Evolutionary conservation across 2,329 filamentous ascomycete species (phyloP), one percentile per base, ranked within the genome.

Genomic region (Dactylellina drechsleri): DNA sequence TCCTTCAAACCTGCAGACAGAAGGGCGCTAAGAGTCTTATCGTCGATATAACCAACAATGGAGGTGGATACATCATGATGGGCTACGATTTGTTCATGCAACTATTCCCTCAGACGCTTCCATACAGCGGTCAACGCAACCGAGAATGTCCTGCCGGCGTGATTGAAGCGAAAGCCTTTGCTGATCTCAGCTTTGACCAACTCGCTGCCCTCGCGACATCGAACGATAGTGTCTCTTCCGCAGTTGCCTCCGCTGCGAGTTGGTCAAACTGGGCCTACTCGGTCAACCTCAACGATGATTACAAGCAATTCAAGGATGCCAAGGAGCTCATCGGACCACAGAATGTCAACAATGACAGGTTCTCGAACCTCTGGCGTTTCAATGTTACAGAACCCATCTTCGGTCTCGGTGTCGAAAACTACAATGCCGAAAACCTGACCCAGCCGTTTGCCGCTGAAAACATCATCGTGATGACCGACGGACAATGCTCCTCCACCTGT

Each of bases 61-160:
- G 84, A 1, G 88, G 88, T 49, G 88, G 88, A 23, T 84, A 83
- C 13, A 85, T 89, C 52, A 79, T 88, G 6, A 84, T 86, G n/a
- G 88, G 86, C 15, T 88, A 87, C 77, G 87, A 89, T 78, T 83
- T 90, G 26, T 89, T 89, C 82, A 86, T 86, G 62, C 82, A 86
- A 59, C 41, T 72, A 31, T 77, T 76, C 61, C 65, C 65, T 2
- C 45, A 59, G 10, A 56, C 62, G 16, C 15, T 56, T 16, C 8
- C 45, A 1, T 49, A 61, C 28, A 20, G 53, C 40, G 65, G 28
- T 3, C 16, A 56, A 26, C 45, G 45, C 31, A 36, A 57, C 15
- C 71, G 72, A 36, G 60, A 73, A 81, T 85, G 84, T 18, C 86
- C 85, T 52, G 78, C 81, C 0, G 79, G 79, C 2, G 78, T 81